Base-by-base conservation (phyloP, 106 monocot species). In the Allium fistulosum region DNA sequence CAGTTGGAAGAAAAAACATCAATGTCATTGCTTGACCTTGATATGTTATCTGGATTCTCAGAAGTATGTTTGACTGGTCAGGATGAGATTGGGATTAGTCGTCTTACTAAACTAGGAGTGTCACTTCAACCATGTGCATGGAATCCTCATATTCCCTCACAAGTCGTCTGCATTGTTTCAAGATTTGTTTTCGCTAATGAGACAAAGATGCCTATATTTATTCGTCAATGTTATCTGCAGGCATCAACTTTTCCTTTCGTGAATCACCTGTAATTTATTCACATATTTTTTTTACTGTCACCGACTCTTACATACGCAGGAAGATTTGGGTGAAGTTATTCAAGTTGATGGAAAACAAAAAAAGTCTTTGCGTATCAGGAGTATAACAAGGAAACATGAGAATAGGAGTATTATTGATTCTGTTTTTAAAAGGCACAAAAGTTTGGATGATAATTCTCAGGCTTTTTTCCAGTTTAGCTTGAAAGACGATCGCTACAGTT, bases 171-270 rank as follows among this genome's bases (percentile, higher is more conserved):
- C 53, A 77, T 94, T 74, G 77, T 80, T 26, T 80, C 94, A 45
- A 90, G 94, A 81, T 87, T 85, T 58, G 27, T 90, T 58, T 67
- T 94, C 60, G 79, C 84, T 57, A 94, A 94, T 79, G 84, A 90
- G 66, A 90, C 90, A 10, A 71, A 66, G 62, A 66, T 74, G 17
- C 28, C 68, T 58, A 72, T 94, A 12, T 51, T 76, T 15, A 73
- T 87, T 66, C 90, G 87, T 12, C 90, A 87, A 71, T 87, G 87
- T 78, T 75, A 82, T 83, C 47, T 82, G 46, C 84, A 94, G 90
- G 94, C 90, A 37, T 37, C 37, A 37, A 7, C 13, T 68, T 51
- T 26, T 75, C 49, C 18, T 58, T 57, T 56, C 53, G 18, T 37
- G 10, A 26, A 53, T 67, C 57, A 55, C 49, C 51, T 47, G 14